Conservation (phyloP, 1,284 basidiomycete species). For the Sporisorium reilianum region DNA sequence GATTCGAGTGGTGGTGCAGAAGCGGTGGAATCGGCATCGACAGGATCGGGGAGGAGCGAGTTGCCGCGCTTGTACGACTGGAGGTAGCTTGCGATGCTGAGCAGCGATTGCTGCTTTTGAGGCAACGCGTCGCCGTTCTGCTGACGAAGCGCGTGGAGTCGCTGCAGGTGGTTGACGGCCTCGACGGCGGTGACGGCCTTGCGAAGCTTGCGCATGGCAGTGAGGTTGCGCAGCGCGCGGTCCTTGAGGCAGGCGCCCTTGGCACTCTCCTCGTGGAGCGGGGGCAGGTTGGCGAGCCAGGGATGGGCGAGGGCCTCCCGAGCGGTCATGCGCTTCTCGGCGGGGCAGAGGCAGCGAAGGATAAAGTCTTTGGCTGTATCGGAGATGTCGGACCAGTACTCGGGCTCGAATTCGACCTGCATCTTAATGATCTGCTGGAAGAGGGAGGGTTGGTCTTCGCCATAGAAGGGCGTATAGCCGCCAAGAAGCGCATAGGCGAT, state of each 20-base stretch:
- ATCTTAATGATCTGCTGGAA: slow-evolving; percentile 66
- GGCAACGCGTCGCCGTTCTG: slow-evolving; percentile 50
- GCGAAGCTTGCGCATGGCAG: slow-evolving; percentile 58
- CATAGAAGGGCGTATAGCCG: slow-evolving; percentile 69
- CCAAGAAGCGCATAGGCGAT: slow-evolving; percentile 67
- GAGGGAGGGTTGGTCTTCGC: slow-evolving; percentile 60
- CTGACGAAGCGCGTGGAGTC: slow-evolving; percentile 57
- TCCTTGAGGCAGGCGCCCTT: slow-evolving; percentile 63
- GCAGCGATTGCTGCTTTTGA: slow-evolving; percentile 52
- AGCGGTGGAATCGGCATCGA: slow-evolving; percentile 6
- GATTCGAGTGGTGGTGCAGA: slow-evolving; percentile 10
- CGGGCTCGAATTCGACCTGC: slow-evolving; percentile 62
- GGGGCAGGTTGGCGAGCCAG: slow-evolving; percentile 61
- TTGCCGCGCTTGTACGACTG: slow-evolving; percentile 38
- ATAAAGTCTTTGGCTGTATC: slow-evolving; percentile 67
- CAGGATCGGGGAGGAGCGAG: slow-evolving; percentile 26
- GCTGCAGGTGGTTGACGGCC: slow-evolving; percentile 59
- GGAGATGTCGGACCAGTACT: slow-evolving; percentile 66
- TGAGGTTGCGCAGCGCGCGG: slow-evolving; percentile 50
- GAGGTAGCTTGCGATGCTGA: slow-evolving; percentile 49
- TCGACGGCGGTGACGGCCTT: slow-evolving; percentile 64
- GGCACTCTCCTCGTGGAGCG: slow-evolving; percentile 51
- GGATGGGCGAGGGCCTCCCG: slow-evolving; percentile 64
- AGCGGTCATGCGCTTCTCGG: slow-evolving; percentile 62
- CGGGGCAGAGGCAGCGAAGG: slow-evolving; percentile 60